Base-by-base conservation (phyloP, 768 basidiomycete genomes). In the Dioszegia crocea region DNA sequence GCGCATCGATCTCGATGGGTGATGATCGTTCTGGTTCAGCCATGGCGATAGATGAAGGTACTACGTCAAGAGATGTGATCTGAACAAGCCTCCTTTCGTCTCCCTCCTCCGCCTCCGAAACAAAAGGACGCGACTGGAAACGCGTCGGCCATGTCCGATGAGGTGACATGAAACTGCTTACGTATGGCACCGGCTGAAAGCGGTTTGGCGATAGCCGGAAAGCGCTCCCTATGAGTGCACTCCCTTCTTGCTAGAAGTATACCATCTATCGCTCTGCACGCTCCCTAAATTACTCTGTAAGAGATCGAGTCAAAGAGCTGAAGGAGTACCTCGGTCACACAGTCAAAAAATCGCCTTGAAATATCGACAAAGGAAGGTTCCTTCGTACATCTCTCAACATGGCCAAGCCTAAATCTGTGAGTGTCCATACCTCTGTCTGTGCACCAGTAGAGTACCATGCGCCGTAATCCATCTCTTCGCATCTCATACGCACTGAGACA, bases 401-500 rank as follows among this genome's bases (percentile, higher is more conserved):
- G 51, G 36, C 51, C 23, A 40, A 53, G 26, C 27, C 51, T 12
- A 33, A 45, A 12, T 30, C 51, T 19, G 51, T 53, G 21, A 12
- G 51, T n/a, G n/a, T 53, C 51, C 23, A 8, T 11, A 33, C 33
- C 38, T 53, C 38, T 24, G 10, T 16, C n/a, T 29, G 9, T 23
- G 26, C 39, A 40, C 6, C 38, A 53, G 14, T 27, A 48, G 19
- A 3, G 12, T 24, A 14, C n/a, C 10, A 29, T 27, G 24, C 36
- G 11, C 4, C 49, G 31, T 23, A 12, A 8, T 4, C 24, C 45
- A 24, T 3, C 17, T n/a, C 14, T 8, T 6, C 49, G 31, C 9
- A 21, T 36, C 27, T 23, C 38, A 14, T 64, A 64, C 44, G 53
- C 24, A 9, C 38, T 60, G 17, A 44, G 30, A 26, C 62, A 64